A percentile compares a stretch with the other conserved stretches of the same genome.
These are phyloP conservation scores for Termitomyces titanicus DNA, from an alignment of 768 basidiomycete species.

Conservation along the genomic window DNA sequence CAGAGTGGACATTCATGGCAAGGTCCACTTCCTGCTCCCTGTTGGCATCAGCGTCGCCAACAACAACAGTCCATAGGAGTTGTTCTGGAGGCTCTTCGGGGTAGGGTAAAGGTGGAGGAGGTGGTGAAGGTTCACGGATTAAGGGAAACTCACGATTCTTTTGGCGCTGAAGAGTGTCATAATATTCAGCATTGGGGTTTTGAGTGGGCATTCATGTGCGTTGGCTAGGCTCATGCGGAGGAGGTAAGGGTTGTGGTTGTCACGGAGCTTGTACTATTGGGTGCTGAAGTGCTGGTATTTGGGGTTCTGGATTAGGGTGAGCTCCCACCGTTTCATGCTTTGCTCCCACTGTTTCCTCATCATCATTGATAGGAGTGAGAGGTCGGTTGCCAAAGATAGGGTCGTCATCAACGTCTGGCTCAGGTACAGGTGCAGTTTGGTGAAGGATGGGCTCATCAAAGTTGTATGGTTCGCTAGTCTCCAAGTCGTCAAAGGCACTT, in stretches of 20 bases:
- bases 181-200: not conserved
- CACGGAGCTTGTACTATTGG: not conserved
- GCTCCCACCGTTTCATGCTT: too few species aligned
- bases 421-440: too few species aligned
- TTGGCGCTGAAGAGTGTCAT: not conserved
- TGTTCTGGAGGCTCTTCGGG: not conserved
- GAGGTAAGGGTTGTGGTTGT: not conserved
- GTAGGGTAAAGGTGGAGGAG: not conserved
- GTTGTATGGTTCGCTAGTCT: too few species aligned
- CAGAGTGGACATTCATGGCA: not conserved
- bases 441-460: too few species aligned
- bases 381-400: too few species aligned
- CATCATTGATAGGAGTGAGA: too few species aligned
- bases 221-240: not conserved
- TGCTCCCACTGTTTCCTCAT: too few species aligned
- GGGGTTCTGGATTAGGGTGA: too few species aligned
- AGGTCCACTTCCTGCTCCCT: constrained; percentile 3
- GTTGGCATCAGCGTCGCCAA: not conserved
- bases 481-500: too few species aligned
- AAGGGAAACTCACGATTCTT: not conserved
- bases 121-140: not conserved
- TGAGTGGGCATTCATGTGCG: not conserved
- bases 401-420: too few species aligned
- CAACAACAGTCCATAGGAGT: not conserved
- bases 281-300: not conserved